phyloP scores from a whole-genome alignment of 176 grass and related monocot species.

The Poa pratensis region DNA sequence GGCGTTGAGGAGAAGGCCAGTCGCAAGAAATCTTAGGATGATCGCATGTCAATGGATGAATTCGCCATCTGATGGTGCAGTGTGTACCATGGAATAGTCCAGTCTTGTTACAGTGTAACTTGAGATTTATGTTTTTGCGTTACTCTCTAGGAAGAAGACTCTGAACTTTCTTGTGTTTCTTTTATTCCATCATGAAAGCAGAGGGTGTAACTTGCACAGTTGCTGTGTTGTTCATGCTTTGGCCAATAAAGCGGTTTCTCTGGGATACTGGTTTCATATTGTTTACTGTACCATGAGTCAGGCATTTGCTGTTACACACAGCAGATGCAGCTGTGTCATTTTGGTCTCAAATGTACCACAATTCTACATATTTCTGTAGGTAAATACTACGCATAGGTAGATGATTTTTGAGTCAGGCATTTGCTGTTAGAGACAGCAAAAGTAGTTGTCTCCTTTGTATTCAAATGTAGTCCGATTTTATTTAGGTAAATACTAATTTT shows the following conservation, averaged over 20 bases:
- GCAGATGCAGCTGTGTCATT: neutral
- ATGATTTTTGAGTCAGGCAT: neutral
- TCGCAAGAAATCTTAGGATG: slow-evolving; percentile 57
- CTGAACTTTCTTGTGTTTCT: neutral
- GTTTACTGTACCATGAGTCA: neutral
- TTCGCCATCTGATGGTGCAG: neutral
- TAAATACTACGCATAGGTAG: no score
- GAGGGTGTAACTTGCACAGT: neutral
- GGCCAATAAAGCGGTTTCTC: slow-evolving; percentile 18
- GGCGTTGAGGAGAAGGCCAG: slow-evolving; percentile 85
- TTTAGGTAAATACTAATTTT: neutral
- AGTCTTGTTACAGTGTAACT: neutral
- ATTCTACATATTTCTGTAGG: neutral
- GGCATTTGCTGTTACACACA: neutral
- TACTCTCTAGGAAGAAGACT: neutral
- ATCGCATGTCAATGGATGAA: neutral
- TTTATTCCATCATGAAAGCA: neutral
- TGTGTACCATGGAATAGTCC: neutral
- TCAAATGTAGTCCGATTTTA: neutral
- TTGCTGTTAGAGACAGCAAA: neutral
- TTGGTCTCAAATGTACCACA: neutral
- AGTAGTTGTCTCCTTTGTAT: neutral
- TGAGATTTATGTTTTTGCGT: neutral
- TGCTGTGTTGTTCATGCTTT: neutral
- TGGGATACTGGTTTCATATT: neutral